These are phyloP conservation scores for Pythium periplocum DNA, from an alignment of 352 stramenopile genomes.

Conservation along the genomic window DNA sequence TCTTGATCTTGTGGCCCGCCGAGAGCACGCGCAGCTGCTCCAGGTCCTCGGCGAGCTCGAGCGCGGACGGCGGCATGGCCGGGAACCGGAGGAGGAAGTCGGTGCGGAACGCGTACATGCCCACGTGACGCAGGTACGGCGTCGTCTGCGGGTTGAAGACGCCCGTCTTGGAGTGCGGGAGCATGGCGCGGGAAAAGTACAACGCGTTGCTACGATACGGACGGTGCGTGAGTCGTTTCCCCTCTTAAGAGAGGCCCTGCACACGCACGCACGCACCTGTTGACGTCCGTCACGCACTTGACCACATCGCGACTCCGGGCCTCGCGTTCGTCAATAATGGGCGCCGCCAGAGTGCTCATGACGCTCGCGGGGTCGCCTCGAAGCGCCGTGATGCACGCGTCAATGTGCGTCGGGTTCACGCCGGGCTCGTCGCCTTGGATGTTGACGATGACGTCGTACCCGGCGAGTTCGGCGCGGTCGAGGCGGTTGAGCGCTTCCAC, in stretches of 20 bases:
- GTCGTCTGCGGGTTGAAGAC: constrained; percentile 39
- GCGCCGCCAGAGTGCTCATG: constrained; percentile 77
- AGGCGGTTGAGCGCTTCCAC: constrained; percentile 52
- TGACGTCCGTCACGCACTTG: constrained; percentile 64
- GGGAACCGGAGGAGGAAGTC: constrained; percentile 71
- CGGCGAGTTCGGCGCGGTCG: constrained; percentile 27
- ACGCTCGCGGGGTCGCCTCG: constrained; percentile 38
- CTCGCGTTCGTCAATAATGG: constrained; percentile 49
- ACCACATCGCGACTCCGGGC: constrained; percentile 62
- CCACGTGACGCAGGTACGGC: constrained; percentile 68
- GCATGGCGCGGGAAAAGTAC: constrained; percentile 82
- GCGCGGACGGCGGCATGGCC: constrained; percentile 36
- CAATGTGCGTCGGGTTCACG: constrained; percentile 74
- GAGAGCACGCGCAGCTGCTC: constrained; percentile 84
- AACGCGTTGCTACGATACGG: constrained; percentile 50
- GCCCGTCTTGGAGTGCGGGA: constrained; percentile 68
- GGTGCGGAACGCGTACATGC: constrained; percentile 75
- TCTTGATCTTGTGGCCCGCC: constrained; percentile 62
- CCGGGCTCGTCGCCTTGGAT: constrained; percentile 82
- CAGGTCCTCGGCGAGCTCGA: constrained; percentile 71
- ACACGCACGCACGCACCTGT: constrained; percentile 29
- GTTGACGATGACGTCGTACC: constrained; percentile 79
- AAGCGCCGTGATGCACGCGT: constrained; percentile 57
- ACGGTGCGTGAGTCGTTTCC: too few relatives aligned
- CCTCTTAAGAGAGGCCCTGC: neutral